Conservation (phyloP, 2,329 filamentous ascomycete species). For the Fusarium sp. region DNA sequence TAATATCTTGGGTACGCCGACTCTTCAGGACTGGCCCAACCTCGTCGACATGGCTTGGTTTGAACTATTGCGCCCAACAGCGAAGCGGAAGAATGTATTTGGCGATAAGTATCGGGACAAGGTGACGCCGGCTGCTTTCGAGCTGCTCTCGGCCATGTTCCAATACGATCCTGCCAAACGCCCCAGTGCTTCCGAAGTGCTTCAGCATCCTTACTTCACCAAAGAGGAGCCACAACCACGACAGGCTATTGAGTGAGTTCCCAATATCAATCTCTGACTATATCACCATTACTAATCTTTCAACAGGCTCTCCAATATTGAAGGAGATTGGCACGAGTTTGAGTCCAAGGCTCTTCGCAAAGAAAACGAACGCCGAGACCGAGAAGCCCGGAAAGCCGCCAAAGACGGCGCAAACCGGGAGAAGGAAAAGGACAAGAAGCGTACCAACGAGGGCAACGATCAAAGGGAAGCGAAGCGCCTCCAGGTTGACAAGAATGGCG, state of each 20-base stretch:
- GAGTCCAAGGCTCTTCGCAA: constrained; percentile 94
- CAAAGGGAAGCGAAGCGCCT: constrained; percentile 48
- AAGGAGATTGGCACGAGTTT: constrained; percentile 98
- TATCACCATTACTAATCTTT: constrained; percentile 44
- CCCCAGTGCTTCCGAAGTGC: constrained; percentile 81
- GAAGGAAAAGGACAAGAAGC: constrained; percentile 53
- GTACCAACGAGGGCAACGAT: constrained; percentile 46
- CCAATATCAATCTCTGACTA: neutral
- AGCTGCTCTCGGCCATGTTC: constrained; percentile 85
- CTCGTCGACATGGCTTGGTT: constrained; percentile 98
- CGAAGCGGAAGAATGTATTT: constrained; percentile 76
- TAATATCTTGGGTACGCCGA: constrained; percentile 87
- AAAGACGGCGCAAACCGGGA: constrained; percentile 49
- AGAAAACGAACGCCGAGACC: constrained; percentile 76
- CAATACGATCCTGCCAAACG: constrained; percentile 84
- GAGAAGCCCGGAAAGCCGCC: constrained; percentile 58
- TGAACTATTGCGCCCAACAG: constrained; percentile 81
- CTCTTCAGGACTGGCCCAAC: constrained; percentile 82
- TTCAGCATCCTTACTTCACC: constrained; percentile 88
- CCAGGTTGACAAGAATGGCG: constrained; percentile 44
- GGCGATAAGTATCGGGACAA: constrained; percentile 81
- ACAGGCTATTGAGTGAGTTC: constrained; percentile 80
- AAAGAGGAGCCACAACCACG: constrained; percentile 77
- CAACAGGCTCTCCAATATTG: constrained; percentile 73
- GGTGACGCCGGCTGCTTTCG: constrained; percentile 80